A percentile compares a stretch with the other conserved stretches of the same genome.
phyloP scores from a whole-genome alignment of 2,329 filamentous ascomycete species.

The Keithomyces neogunnii region DNA sequence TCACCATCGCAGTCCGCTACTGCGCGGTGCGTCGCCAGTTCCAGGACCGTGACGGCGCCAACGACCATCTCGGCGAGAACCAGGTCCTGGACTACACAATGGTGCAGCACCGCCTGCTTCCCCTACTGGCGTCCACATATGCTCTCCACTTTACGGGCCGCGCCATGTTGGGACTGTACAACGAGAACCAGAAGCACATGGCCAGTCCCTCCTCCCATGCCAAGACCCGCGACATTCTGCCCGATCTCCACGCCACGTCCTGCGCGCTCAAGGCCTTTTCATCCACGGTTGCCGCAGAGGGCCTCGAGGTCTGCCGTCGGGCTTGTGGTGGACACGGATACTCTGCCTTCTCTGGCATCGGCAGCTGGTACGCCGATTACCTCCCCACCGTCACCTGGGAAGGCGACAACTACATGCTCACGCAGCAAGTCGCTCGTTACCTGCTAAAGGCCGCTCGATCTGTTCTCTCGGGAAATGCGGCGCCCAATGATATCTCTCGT shows the following conservation, averaged over 20 bases:
- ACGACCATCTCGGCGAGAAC: slow-evolving; percentile 53
- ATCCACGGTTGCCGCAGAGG: slow-evolving; percentile 64
- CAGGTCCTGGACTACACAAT: slow-evolving; percentile 75
- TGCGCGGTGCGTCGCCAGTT: slow-evolving; percentile 69
- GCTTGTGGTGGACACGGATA: slow-evolving; percentile 74
- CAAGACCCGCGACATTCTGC: slow-evolving; percentile 54
- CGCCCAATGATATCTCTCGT: slow-evolving; percentile 25
- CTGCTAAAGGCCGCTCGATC: slow-evolving; percentile 67
- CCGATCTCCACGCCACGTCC: slow-evolving; percentile 68
- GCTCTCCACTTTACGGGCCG: slow-evolving; percentile 74
- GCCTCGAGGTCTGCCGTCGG: slow-evolving; percentile 64
- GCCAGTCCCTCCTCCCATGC: slow-evolving; percentile 10
- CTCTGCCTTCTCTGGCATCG: slow-evolving; percentile 67
- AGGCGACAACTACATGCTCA: slow-evolving; percentile 77
- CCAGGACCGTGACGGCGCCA: slow-evolving; percentile 60
- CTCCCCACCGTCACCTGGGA: slow-evolving; percentile 64
- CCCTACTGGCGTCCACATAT: slow-evolving; percentile 64
- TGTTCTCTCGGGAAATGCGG: slow-evolving; percentile 51
- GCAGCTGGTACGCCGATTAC: slow-evolving; percentile 67
- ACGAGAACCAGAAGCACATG: slow-evolving; percentile 65
- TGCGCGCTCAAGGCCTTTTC: slow-evolving; percentile 68
- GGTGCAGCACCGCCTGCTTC: slow-evolving; percentile 66
- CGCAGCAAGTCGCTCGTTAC: slow-evolving; percentile 70
- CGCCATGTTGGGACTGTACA: slow-evolving; percentile 65
- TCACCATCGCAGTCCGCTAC: slow-evolving; percentile 71